Percentiles rank a stretch among this genome's conserved stretches.
Evolutionary conservation across 768 basidiomycete species (phyloP).

Genomic region (Leccinum imitatum): DNA sequence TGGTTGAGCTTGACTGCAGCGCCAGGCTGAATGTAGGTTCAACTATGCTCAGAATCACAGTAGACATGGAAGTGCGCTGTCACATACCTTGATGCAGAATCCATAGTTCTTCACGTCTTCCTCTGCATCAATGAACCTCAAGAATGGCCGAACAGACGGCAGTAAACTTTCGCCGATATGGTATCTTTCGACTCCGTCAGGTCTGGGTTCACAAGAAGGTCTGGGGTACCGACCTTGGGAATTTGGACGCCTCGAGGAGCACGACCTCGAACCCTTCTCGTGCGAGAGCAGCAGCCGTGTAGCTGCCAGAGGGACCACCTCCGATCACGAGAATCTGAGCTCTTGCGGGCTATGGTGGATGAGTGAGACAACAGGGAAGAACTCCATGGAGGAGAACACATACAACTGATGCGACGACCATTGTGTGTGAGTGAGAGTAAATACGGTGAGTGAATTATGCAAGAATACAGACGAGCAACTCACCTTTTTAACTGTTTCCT

Average conservation of each 20-base stretch:
- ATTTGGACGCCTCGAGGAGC: conserved; percentile 11
- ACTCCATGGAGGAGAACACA: not conserved
- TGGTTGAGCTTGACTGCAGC: conserved; percentile 10
- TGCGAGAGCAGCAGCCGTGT: conserved; percentile 9
- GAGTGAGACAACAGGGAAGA: not conserved
- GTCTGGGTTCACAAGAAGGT: too few species aligned
- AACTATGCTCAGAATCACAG: not conserved
- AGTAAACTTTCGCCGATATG: conserved; percentile 18
- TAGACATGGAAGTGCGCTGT: not conserved
- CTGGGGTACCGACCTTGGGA: conserved; percentile 9
- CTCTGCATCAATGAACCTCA: conserved; percentile 12
- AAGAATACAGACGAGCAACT: not conserved
- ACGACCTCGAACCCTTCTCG: conserved; percentile 12
- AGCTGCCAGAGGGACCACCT: conserved; percentile 15
- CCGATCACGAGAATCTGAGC: conserved; percentile 14
- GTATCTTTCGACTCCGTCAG: conserved; percentile 6
- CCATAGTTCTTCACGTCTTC: conserved; percentile 6
- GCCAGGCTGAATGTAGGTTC: conserved; percentile 2
- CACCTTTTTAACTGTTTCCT: not conserved
- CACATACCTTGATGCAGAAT: conserved; percentile 12
- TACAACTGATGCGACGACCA: conserved; percentile 1
- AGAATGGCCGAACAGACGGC: conserved; percentile 8
- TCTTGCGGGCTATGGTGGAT: not conserved
- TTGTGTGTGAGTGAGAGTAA: not conserved
- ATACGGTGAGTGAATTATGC: not conserved